Conservation (phyloP, 208 protist species). For the Leishmania lainsoni region DNA sequence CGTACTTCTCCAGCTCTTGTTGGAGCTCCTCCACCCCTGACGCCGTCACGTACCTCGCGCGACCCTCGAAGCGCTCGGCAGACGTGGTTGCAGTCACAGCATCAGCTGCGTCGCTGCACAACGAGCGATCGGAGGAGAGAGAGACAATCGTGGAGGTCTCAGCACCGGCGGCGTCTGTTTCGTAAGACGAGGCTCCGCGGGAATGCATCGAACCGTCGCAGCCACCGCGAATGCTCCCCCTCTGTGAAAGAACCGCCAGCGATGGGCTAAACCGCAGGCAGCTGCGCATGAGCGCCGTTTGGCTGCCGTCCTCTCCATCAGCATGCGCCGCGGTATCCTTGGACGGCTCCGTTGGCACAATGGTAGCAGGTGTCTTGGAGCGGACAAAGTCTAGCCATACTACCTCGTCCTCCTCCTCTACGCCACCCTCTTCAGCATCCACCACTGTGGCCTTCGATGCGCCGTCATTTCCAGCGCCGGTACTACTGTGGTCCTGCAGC, state of each 20-base stretch:
- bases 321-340: not conserved
- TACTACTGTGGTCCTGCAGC: not conserved
- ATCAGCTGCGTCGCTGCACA: not conserved
- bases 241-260: not conserved
- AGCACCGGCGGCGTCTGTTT: not conserved
- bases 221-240: not conserved
- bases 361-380: not conserved
- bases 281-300: constrained; percentile 7
- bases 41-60: constrained; percentile 15
- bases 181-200: not conserved
- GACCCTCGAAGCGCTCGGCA: constrained; percentile 8
- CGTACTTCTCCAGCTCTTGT: constrained; percentile 27
- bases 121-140: not conserved
- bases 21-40: constrained; percentile 26
- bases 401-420: not conserved
- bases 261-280: constrained; percentile 19
- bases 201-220: not conserved
- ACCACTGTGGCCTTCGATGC: not conserved
- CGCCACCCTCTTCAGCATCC: not conserved
- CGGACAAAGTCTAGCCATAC: constrained; percentile 32
- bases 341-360: not conserved
- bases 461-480: not conserved
- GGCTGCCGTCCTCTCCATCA: not conserved
- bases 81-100: not conserved
- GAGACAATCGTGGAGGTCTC: not conserved